Evolutionary conservation across 345 rosid genomes (phyloP).

Genomic region (Gossypium rotundifolium): DNA sequence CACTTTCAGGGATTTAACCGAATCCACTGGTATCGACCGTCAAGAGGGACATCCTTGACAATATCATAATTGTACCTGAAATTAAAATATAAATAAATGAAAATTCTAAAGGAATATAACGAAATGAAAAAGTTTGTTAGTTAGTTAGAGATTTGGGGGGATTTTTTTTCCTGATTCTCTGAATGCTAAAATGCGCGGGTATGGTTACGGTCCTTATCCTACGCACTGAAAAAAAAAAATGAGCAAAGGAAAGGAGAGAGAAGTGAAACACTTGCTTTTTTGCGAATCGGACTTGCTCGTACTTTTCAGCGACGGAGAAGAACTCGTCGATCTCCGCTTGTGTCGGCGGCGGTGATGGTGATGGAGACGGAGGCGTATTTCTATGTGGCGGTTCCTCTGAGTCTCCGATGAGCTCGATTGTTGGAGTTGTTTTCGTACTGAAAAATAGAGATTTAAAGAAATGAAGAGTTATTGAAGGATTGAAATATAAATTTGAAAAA

Average conservation of each 20-base stretch:
- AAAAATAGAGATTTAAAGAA: neutral
- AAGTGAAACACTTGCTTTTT: constrained; percentile 35
- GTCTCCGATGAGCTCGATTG: constrained; percentile 19
- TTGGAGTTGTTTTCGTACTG: constrained; percentile 28
- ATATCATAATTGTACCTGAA: constrained; percentile 37
- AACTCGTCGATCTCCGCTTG: constrained; percentile 50
- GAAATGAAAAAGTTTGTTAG: constrained; percentile 15
- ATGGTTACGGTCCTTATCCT: constrained; percentile 20
- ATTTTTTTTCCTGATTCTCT: neutral
- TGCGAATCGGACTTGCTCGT: constrained; percentile 40
- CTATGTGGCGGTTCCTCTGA: constrained; percentile 15
- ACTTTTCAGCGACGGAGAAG: constrained; percentile 44
- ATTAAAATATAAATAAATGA: neutral
- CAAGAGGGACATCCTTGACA: constrained; percentile 53
- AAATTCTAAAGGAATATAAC: neutral
- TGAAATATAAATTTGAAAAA: neutral
- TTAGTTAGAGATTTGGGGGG: constrained; percentile 18
- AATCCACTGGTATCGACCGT: constrained; percentile 73
- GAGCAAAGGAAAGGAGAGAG: too few relatives aligned
- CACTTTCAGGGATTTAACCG: constrained; percentile 16
- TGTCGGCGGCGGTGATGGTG: constrained; percentile 17
- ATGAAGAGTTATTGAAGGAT: neutral
- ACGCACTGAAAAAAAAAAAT: constrained; percentile 14
- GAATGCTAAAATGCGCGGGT: constrained; percentile 14
- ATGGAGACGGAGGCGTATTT: neutral